Conservation (phyloP, 805 yeast species). For the Lipomyces yamadae region DNA sequence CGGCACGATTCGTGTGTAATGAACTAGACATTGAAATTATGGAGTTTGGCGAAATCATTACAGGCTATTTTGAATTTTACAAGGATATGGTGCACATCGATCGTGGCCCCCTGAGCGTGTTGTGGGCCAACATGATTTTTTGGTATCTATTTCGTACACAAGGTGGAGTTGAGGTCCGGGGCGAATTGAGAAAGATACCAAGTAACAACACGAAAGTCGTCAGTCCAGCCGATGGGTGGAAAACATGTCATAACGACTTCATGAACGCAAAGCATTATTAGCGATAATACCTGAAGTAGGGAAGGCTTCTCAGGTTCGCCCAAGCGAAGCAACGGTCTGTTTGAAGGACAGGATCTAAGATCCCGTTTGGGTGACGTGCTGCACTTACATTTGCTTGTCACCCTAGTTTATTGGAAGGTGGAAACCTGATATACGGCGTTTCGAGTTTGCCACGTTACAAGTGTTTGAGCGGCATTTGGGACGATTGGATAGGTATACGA, state of each 20-base stretch:
- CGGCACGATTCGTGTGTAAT: slow-evolving; percentile 4
- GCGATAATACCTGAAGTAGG: too few species aligned
- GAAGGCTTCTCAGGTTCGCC: too few species aligned
- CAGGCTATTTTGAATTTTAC: slow-evolving; percentile 10
- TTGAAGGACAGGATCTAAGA: too few species aligned
- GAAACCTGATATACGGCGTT: too few species aligned
- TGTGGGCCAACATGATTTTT: slow-evolving; percentile 17
- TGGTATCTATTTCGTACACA: slow-evolving; percentile 13
- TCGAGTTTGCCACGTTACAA: too few species aligned
- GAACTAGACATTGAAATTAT: slow-evolving; percentile 12
- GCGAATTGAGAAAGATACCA: slow-evolving; percentile 3
- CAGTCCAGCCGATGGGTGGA: not conserved
- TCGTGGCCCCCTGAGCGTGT: slow-evolving; percentile 13
- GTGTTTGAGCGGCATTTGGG: too few species aligned
- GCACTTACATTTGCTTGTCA: too few species aligned
- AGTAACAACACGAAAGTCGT: not conserved
- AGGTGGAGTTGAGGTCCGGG: slow-evolving; percentile 15
- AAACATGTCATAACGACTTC: not conserved
- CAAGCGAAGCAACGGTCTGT: too few species aligned
- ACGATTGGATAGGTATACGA: too few species aligned
- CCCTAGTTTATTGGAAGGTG: too few species aligned
- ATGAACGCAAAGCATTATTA: not conserved
- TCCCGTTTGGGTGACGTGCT: too few species aligned
- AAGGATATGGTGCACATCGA: slow-evolving; percentile 10
- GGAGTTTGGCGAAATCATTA: slow-evolving; percentile 14